Evolutionary conservation across 805 yeast genomes (phyloP), one percentile per base, ranked within the genome.

Genomic region (Suhomyces vadensis): DNA sequence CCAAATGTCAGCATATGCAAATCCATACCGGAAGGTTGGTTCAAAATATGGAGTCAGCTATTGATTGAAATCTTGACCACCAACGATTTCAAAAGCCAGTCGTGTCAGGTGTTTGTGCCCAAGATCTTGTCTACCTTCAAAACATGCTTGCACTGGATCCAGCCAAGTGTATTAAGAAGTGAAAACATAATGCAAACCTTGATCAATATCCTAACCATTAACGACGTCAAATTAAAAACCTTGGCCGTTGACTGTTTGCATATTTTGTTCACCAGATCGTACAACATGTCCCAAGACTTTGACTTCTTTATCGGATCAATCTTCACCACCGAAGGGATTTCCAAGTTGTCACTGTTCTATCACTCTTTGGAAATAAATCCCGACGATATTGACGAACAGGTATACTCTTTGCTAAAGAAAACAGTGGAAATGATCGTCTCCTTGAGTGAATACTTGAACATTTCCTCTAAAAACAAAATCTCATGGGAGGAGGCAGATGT

Each of bases 381-480:
- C 0, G 82, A 83, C 47, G 87, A 83, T 55, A 74, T 90, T 17
- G 91, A 87, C 56, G 97, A 90, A 54, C 79, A 78, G 44, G 74
- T 79, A 26, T 94, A 94, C 61, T 83, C 95, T 1, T 76, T 92
- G 46, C 67, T 87, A 49, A 94, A 94, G 61, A 92, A 92, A 65
- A 77, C 92, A 11, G 96, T 91, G 4, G 99, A 94, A 60, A 86
- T 92, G 88, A 81, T 91, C 25, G 95, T 94, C 19, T 85, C 90
- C 0, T 68, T 89, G 41, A 85, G 94, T 50, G 95, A 87, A 54
- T 85, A 85, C 56, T 74, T 91, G 47, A 85, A 79, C 51, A 71
- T 77, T 4, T 69, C 69, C 25, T 39, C 60, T 3, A 69, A 68
- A 42, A 69, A 68, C 47, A 62, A 65, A 61, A 52, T 74, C 58